phyloP scores from a whole-genome alignment of 2,329 filamentous ascomycete genomes.

The Lachnellula hyalina region DNA sequence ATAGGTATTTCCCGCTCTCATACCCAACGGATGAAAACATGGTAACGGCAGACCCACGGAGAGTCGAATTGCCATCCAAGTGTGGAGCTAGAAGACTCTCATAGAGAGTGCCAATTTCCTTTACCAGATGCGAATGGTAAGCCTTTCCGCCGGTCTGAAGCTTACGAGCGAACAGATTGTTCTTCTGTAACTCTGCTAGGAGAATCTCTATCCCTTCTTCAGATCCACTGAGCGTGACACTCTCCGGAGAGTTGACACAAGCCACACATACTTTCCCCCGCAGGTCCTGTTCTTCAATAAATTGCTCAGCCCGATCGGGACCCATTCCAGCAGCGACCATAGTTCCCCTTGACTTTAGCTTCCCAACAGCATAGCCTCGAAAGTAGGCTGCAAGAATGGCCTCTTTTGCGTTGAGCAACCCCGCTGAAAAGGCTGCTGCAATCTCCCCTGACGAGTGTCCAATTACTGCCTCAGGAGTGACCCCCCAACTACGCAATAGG shows the following conservation, averaged over 20 bases:
- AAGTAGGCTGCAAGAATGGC: conserved; percentile 41
- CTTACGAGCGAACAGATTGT: conserved; percentile 15
- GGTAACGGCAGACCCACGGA: too few species aligned
- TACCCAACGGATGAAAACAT: too few species aligned
- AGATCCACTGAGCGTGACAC: conserved; percentile 21
- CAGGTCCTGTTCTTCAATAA: neutral
- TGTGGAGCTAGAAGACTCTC: neutral
- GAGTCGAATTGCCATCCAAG: neutral
- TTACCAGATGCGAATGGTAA: conserved; percentile 14
- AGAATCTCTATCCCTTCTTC: neutral
- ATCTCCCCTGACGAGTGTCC: conserved; percentile 46
- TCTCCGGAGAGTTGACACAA: conserved; percentile 23
- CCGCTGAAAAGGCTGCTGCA: conserved; percentile 39
- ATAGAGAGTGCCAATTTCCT: conserved; percentile 2
- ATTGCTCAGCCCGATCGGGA: neutral
- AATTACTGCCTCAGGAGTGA: conserved; percentile 34
- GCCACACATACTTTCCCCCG: conserved; percentile 15
- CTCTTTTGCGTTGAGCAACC: conserved; percentile 27
- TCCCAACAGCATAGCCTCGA: conserved; percentile 17
- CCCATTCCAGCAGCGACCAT: conserved; percentile 16
- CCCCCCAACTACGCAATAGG: conserved; percentile 33
- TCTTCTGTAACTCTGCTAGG: neutral
- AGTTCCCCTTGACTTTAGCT: neutral
- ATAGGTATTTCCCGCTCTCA: neutral
- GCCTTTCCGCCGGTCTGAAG: conserved; percentile 7